A percentile compares a stretch with the other conserved stretches of the same genome.
Conservation (phyloP, 306 rosid species). For the Hippophae gyantsensis region DNA sequence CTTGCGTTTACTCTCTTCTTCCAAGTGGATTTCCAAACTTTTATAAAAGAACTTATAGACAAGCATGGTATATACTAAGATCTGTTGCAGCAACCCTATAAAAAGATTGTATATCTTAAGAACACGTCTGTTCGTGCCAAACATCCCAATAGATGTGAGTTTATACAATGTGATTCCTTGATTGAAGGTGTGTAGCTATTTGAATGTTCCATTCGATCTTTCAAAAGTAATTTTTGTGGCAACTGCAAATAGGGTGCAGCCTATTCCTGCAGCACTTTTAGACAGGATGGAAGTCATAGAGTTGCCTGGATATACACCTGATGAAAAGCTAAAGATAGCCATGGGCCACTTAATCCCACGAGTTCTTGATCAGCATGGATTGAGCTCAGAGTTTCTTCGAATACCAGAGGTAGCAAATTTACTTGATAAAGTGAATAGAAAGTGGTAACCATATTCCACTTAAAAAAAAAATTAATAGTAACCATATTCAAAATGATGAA, state of each 20-base stretch:
- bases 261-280: slow-evolving; percentile 84
- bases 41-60: too few species aligned
- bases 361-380: slow-evolving; percentile 92
- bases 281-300: slow-evolving; percentile 99
- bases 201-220: slow-evolving; percentile 97
- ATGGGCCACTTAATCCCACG: slow-evolving; percentile 84
- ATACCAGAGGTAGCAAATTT: slow-evolving; percentile 74
- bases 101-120: too few species aligned
- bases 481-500: too few species aligned
- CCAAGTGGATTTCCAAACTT: too few species aligned
- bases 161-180: slow-evolving; percentile 41
- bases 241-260: slow-evolving; percentile 89
- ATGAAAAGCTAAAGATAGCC: slow-evolving; percentile 92
- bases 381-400: slow-evolving; percentile 75
- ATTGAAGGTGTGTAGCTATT: slow-evolving; percentile 53
- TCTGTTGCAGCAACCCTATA: too few species aligned
- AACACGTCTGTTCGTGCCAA: too few species aligned
- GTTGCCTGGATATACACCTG: slow-evolving; percentile 94
- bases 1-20: too few species aligned
- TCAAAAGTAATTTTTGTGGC: slow-evolving; percentile 89
- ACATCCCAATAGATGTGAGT: not conserved
- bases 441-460: not conserved
- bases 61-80: too few species aligned
- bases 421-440: not conserved
- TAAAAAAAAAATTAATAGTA: too few species aligned